Percentiles rank a stretch among this genome's conserved stretches.
phyloP scores from a whole-genome alignment of 1,284 basidiomycete genomes.

The Neonothopanus nambi region DNA sequence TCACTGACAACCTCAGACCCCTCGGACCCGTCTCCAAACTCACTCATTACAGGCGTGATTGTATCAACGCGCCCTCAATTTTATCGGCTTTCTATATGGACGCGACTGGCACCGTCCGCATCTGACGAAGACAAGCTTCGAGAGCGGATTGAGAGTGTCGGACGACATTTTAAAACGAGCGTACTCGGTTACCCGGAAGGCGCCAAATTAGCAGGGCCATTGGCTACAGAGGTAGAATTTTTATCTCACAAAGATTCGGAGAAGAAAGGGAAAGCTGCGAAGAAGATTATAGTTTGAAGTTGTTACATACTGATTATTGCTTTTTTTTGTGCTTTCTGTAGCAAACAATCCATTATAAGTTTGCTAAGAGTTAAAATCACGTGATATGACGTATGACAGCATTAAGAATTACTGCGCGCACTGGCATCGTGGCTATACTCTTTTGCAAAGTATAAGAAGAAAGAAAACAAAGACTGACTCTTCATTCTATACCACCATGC shows the following conservation, averaged over 20 bases:
- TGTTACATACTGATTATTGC: slow-evolving; percentile 3
- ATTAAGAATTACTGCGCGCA: neutral
- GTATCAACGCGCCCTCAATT: slow-evolving; percentile 93
- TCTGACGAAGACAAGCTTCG: slow-evolving; percentile 58
- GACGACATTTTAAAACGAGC: slow-evolving; percentile 85
- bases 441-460: neutral
- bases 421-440: neutral
- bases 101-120: slow-evolving; percentile 70
- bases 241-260: slow-evolving; percentile 93
- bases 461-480: slow-evolving; percentile 11
- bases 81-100: slow-evolving; percentile 98
- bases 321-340: neutral
- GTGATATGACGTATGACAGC: neutral
- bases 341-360: neutral
- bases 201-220: slow-evolving; percentile 76
- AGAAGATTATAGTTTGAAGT: slow-evolving; percentile 68
- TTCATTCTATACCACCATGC: slow-evolving; percentile 42
- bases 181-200: slow-evolving; percentile 82
- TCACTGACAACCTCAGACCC: slow-evolving; percentile 57
- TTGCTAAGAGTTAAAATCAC: neutral
- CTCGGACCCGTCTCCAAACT: slow-evolving; percentile 50
- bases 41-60: slow-evolving; percentile 93
- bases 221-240: slow-evolving; percentile 94
- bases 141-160: slow-evolving; percentile 69
- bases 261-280: slow-evolving; percentile 86